phyloP scores from a whole-genome alignment of 192 early-diverging fungal species.

The Chytriomyces sp. region DNA sequence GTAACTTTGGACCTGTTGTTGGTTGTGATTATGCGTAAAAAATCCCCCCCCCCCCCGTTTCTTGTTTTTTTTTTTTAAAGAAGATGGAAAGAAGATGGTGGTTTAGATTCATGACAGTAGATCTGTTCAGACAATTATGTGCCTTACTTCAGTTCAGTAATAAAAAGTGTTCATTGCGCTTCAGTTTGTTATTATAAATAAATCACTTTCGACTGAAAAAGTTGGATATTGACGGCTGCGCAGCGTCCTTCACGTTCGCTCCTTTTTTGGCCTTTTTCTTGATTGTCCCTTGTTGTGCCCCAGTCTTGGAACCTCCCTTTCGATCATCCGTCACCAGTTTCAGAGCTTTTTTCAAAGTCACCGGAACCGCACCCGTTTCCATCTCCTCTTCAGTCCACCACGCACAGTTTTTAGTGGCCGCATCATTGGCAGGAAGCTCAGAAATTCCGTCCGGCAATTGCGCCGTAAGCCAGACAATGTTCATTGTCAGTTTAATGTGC shows the following conservation, averaged over 20 bases:
- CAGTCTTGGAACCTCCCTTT: background rate
- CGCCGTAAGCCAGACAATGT: constrained; percentile 22
- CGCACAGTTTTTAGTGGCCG: background rate
- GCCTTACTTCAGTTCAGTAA: too few species aligned
- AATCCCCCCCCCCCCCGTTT: too few species aligned
- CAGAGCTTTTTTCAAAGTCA: constrained; percentile 62
- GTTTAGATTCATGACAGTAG: too few species aligned
- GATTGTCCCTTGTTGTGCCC: background rate
- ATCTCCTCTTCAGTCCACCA: constrained; percentile 57
- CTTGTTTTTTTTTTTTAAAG: too few species aligned
- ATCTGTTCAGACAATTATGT: too few species aligned
- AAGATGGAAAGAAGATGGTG: too few species aligned
- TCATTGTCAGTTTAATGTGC: constrained; percentile 59
- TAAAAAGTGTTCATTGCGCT: too few species aligned
- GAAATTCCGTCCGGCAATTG: too few species aligned
- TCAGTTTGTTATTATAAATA: too few species aligned
- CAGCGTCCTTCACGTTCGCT: background rate
- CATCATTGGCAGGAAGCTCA: too few species aligned
- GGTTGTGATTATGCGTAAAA: constrained; percentile 26
- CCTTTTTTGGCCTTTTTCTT: background rate
- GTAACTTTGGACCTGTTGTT: background rate
- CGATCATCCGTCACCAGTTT: constrained; percentile 52
- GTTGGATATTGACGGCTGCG: constrained; percentile 1
- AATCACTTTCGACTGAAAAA: constrained; percentile 8
- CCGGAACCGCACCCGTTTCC: constrained; percentile 57